phyloP scores from a whole-genome alignment of 495 filamentous ascomycete species.

The Lasiosphaeria ovina region DNA sequence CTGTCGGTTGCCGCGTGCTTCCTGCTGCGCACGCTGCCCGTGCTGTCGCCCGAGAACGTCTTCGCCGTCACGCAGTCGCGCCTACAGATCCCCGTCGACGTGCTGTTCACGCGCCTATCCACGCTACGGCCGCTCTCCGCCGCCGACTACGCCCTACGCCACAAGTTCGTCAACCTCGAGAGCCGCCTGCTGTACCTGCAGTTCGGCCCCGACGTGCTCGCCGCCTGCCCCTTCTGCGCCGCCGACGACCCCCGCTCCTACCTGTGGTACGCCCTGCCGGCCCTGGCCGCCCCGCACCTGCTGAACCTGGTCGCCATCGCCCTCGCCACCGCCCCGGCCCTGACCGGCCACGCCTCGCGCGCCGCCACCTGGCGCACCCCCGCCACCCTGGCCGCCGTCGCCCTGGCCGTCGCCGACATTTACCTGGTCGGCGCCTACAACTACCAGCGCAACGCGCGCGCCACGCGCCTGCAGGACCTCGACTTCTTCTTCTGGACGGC shows the following conservation, averaged over 20 bases:
- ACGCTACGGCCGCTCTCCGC: conserved; percentile 62
- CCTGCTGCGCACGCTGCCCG: conserved; percentile 65
- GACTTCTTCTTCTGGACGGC: conserved; percentile 68
- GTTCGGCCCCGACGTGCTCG: conserved; percentile 70
- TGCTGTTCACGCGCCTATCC: conserved; percentile 78
- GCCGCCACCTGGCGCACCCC: conserved; percentile 65
- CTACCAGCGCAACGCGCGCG: conserved; percentile 55
- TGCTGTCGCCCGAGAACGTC: conserved; percentile 74
- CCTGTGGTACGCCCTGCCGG: conserved; percentile 77
- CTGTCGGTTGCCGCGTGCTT: conserved; percentile 49
- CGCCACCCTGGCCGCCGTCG: conserved; percentile 62
- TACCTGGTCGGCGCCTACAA: conserved; percentile 61
- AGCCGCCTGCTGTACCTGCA: conserved; percentile 77
- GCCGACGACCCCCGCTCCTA: conserved; percentile 68
- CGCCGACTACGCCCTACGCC: conserved; percentile 60
- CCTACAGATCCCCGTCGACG: conserved; percentile 77
- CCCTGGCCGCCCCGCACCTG: conserved; percentile 72
- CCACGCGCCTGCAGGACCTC: conserved; percentile 55
- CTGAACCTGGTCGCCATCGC: conserved; percentile 69
- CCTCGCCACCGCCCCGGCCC: conserved; percentile 56
- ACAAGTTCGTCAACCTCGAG: conserved; percentile 66
- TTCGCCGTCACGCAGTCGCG: conserved; percentile 76
- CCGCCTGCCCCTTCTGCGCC: conserved; percentile 78
- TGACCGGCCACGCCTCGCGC: conserved; percentile 46
- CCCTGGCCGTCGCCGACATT: conserved; percentile 60